Percentiles rank a stretch among this genome's conserved stretches.
Conservation (phyloP, 441 rosid species). For the Erysimum pusillum region DNA sequence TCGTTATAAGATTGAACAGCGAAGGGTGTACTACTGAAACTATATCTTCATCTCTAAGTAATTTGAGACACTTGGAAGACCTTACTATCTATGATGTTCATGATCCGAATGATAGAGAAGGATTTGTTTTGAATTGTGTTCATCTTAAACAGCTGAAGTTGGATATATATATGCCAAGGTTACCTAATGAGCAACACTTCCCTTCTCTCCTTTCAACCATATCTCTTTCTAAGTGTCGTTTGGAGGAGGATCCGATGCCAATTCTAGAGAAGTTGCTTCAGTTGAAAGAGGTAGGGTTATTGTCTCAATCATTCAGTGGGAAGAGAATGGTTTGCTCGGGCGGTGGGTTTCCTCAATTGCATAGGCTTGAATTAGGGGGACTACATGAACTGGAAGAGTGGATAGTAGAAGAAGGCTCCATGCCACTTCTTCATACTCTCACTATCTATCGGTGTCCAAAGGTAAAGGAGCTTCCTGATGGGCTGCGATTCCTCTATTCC, state of each 20-base stretch:
- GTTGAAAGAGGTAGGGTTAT: background rate
- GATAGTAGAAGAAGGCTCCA: slow-evolving; percentile 41
- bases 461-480: slow-evolving; percentile 36
- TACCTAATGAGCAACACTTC: background rate
- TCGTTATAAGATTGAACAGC: too few relatives aligned
- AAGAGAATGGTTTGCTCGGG: background rate
- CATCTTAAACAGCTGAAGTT: background rate
- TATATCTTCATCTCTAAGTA: too few relatives aligned
- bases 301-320: rapidly evolving
- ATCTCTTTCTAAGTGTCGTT: background rate
- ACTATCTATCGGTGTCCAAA: background rate
- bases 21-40: too few relatives aligned
- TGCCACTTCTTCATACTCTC: slow-evolving; percentile 27
- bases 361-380: rapidly evolving
- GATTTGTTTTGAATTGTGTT: background rate
- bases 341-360: slow-evolving; percentile 32
- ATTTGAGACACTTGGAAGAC: too few relatives aligned
- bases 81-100: too few relatives aligned
- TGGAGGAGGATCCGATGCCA: slow-evolving; percentile 16
- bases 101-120: background rate
- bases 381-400: slow-evolving; percentile 16
- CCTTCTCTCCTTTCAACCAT: background rate
- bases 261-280: slow-evolving; percentile 15
- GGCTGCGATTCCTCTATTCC: slow-evolving; percentile 21
- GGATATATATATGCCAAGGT: background rate